Percentiles rank a stretch among this genome's conserved stretches.
phyloP scores from a whole-genome alignment of 129 eudicot genomes.

The Dittrichia graveolens region DNA sequence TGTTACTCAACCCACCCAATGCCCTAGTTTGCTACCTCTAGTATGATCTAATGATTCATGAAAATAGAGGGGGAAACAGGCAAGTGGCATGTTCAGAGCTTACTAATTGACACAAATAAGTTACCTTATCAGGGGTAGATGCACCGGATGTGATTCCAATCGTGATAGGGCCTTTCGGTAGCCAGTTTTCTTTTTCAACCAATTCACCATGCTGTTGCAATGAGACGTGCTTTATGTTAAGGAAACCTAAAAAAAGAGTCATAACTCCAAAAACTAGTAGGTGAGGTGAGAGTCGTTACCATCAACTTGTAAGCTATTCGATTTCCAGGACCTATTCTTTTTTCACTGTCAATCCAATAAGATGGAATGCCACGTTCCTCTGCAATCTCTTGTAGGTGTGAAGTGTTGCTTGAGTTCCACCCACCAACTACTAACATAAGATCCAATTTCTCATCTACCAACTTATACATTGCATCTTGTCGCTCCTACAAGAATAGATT shows the following conservation, averaged over 20 bases:
- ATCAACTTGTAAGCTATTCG: constrained; percentile 62
- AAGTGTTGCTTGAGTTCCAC: constrained; percentile 95
- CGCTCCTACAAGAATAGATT: constrained; percentile 61
- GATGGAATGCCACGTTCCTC: constrained; percentile 95
- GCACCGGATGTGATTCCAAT: constrained; percentile 94
- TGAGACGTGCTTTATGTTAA: not conserved
- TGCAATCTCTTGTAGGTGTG: constrained; percentile 90
- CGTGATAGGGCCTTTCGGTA: constrained; percentile 85
- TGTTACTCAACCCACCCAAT: not conserved
- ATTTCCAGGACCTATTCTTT: constrained; percentile 95
- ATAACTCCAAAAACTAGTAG: not conserved
- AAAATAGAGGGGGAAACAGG: no score
- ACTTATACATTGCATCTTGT: constrained; percentile 97
- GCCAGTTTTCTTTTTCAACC: constrained; percentile 88
- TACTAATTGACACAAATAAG: not conserved
- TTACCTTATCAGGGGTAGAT: constrained; percentile 96
- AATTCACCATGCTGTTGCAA: constrained; percentile 81
- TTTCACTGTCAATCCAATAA: constrained; percentile 92
- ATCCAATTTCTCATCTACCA: constrained; percentile 78
- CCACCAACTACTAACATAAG: constrained; percentile 95
- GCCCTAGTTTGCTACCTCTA: no score
- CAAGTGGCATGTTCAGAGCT: not conserved
- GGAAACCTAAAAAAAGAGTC: not conserved
- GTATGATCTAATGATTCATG: no score
- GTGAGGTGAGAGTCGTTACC: constrained; percentile 38